A percentile compares a stretch with the other conserved stretches of the same genome.
Evolutionary conservation across 2,329 filamentous ascomycete species (phyloP).

Genomic region (Whalleya microplaca): DNA sequence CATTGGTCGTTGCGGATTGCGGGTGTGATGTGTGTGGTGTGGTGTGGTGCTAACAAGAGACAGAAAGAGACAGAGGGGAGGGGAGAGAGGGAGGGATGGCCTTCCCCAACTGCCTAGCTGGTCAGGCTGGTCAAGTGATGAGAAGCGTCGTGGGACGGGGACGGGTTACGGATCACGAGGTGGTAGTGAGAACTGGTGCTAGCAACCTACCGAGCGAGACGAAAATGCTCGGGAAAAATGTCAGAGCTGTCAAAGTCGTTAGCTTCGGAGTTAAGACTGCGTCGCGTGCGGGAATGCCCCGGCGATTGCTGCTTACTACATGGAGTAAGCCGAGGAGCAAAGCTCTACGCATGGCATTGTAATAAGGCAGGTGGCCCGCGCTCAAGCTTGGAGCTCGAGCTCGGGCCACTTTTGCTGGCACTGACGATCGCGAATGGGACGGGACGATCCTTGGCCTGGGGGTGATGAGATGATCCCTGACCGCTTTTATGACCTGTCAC

Average conservation of each 20-base stretch:
- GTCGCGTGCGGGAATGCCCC: not conserved
- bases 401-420: conserved; percentile 14
- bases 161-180: too few species aligned
- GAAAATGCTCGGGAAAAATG: not conserved
- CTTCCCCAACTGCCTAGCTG: too few species aligned
- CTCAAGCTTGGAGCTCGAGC: conserved; percentile 13
- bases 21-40: conserved; percentile 3
- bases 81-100: too few species aligned
- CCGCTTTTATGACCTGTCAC: conserved; percentile 24
- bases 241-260: not conserved
- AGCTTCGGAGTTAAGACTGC: conserved; percentile 7
- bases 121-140: too few species aligned
- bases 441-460: conserved; percentile 19
- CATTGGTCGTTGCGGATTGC: conserved; percentile 12
- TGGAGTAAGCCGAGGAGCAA: conserved; percentile 4
- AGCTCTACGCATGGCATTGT: not conserved
- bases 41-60: too few species aligned
- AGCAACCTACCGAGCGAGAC: too few species aligned
- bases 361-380: conserved; percentile 6
- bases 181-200: too few species aligned
- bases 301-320: conserved; percentile 15
- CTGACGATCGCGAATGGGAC: conserved; percentile 9
- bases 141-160: too few species aligned
- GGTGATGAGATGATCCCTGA: conserved; percentile 17
- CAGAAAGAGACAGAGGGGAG: too few species aligned